Evolutionary conservation across 2,329 filamentous ascomycete species (phyloP).

Genomic region (Cordyceps fumosorosea): DNA sequence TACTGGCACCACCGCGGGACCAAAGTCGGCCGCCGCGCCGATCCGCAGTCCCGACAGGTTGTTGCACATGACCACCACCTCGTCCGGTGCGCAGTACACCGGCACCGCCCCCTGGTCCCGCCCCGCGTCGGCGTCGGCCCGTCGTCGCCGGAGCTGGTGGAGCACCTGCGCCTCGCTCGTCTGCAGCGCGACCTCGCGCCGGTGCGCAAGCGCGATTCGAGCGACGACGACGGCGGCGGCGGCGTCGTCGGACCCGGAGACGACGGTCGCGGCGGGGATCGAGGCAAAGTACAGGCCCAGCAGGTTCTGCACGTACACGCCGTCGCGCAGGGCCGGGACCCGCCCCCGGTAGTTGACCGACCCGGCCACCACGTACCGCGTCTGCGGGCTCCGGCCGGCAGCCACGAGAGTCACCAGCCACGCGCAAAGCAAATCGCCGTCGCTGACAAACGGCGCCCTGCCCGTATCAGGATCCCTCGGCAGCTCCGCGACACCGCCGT

Average conservation of each 20-base stretch:
- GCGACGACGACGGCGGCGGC: background rate
- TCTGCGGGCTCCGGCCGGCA: background rate
- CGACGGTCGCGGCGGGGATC: background rate
- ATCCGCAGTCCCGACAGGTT: slow-evolving; percentile 3
- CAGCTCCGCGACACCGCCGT: background rate
- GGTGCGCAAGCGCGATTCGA: background rate
- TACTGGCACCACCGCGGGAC: background rate
- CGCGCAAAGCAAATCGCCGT: slow-evolving; percentile 35
- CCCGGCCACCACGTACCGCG: slow-evolving; percentile 17
- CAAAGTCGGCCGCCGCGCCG: slow-evolving; percentile 1
- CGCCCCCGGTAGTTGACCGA: slow-evolving; percentile 18
- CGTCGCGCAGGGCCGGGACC: background rate
- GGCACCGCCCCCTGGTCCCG: background rate
- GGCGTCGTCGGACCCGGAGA: background rate
- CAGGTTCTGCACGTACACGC: slow-evolving; percentile 4
- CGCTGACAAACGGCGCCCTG: slow-evolving; percentile 32
- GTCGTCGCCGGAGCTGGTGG: background rate
- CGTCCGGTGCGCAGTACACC: background rate
- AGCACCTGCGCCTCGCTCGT: background rate
- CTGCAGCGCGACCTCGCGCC: background rate
- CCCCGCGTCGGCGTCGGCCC: background rate
- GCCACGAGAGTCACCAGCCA: slow-evolving; percentile 26
- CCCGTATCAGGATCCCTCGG: slow-evolving; percentile 21
- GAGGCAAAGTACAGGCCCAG: background rate
- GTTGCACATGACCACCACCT: background rate